These are phyloP conservation scores for Antitrichia curtipendula DNA, from an alignment of 225 moss, liverwort and hornwort species.

Conservation along the genomic window DNA sequence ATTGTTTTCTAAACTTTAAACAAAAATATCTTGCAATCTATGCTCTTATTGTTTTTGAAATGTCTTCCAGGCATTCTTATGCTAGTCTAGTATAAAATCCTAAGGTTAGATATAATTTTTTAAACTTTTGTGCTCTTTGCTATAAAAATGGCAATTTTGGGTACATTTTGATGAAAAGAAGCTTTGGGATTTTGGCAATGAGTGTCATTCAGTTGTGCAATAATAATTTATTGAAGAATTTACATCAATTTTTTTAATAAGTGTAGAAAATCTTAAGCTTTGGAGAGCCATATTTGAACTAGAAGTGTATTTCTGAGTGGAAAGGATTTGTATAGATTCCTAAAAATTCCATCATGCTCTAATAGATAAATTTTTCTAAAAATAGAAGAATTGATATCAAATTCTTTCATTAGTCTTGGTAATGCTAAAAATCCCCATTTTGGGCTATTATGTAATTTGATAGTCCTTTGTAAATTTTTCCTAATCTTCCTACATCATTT, in stretches of 20 bases:
- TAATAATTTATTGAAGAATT: neutral
- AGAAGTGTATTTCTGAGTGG: no score
- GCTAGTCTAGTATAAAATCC: neutral
- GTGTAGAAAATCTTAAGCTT: neutral
- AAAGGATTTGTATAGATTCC: neutral
- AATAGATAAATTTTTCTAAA: neutral
- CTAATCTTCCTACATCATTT: no score
- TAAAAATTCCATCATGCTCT: neutral
- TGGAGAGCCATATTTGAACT: neutral
- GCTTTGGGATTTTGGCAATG: neutral
- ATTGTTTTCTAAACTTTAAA: neutral
- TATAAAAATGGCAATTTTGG: neutral
- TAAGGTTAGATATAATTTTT: neutral
- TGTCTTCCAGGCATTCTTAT: neutral
- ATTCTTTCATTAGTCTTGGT: neutral
- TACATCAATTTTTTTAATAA: neutral
- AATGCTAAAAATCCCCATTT: neutral
- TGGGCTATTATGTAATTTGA: neutral
- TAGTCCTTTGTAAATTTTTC: neutral
- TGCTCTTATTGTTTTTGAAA: rapidly evolving
- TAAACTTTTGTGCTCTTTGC: neutral
- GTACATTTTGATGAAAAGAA: neutral
- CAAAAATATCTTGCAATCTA: neutral
- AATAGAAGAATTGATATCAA: neutral
- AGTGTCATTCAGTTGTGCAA: no score